These are phyloP conservation scores for Aspergillus cavernicola DNA, from an alignment of 495 filamentous ascomycete genomes.

Conservation along the genomic window DNA sequence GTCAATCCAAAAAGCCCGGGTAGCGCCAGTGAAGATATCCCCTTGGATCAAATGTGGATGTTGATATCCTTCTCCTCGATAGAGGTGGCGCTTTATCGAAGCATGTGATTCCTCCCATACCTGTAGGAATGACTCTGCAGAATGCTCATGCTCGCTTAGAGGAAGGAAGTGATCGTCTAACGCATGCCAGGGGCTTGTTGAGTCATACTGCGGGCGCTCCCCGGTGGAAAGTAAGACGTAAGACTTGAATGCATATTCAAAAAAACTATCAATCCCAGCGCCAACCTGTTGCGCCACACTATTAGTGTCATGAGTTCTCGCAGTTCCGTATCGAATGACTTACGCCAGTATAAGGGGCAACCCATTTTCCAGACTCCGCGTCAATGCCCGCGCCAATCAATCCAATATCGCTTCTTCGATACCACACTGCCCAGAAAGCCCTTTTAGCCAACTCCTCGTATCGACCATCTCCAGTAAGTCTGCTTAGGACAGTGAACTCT, in stretches of 20 bases:
- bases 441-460: slow-evolving; percentile 87
- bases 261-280: slow-evolving; percentile 95
- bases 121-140: slow-evolving; percentile 69
- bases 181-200: slow-evolving; percentile 33
- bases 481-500: slow-evolving; percentile 86
- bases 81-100: slow-evolving; percentile 82
- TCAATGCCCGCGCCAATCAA: slow-evolving; percentile 92
- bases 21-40: slow-evolving; percentile 79
- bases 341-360: slow-evolving; percentile 74
- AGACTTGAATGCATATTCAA: slow-evolving; percentile 94
- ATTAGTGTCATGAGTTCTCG: slow-evolving; percentile 10
- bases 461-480: slow-evolving; percentile 78
- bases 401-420: slow-evolving; percentile 74
- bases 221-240: slow-evolving; percentile 79
- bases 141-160: slow-evolving; percentile 61
- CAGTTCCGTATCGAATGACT: slow-evolving; percentile 9
- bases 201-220: slow-evolving; percentile 30
- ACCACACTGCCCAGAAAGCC: slow-evolving; percentile 95
- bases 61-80: slow-evolving; percentile 59
- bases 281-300: slow-evolving; percentile 56
- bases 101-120: slow-evolving; percentile 85
- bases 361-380: slow-evolving; percentile 87
- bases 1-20: slow-evolving; percentile 87
- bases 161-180: slow-evolving; percentile 50
- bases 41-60: slow-evolving; percentile 91